Percentiles rank a stretch among this genome's conserved stretches.
Conservation (phyloP, 2,329 filamentous ascomycete species). For the Beauveria sp. region DNA sequence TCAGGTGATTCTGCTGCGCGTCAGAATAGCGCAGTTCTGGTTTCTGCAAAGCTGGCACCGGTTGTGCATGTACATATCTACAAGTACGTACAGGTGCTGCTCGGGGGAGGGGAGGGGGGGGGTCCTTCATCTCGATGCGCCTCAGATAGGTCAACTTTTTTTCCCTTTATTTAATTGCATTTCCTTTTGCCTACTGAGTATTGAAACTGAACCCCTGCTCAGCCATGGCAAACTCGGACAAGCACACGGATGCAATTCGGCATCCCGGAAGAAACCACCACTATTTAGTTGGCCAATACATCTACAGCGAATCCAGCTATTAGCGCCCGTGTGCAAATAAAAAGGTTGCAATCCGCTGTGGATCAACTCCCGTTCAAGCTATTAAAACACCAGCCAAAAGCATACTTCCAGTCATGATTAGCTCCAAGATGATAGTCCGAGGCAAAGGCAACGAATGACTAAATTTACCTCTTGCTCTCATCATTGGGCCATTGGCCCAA, state of each 20-base stretch:
- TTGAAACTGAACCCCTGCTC: not conserved
- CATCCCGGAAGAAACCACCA: not conserved
- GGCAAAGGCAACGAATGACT: too few species aligned
- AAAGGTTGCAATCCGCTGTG: conserved; percentile 3
- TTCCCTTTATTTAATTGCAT: not conserved
- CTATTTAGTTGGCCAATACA: not conserved
- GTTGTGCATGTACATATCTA: not conserved
- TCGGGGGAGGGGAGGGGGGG: not conserved
- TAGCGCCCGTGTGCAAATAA: not conserved
- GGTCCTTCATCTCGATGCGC: conserved; percentile 1
- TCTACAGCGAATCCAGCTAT: not conserved
- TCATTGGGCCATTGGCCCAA: too few species aligned
- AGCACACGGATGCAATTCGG: not conserved
- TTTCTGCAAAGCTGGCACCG: conserved; percentile 1
- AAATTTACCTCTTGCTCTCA: too few species aligned
- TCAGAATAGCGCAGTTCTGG: conserved; percentile 8
- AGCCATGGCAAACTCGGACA: too few species aligned
- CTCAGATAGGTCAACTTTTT: not conserved
- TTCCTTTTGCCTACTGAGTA: not conserved
- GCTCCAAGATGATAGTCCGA: too few species aligned
- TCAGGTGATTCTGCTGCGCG: conserved; percentile 10
- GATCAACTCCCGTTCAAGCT: not conserved
- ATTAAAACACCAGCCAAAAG: not conserved
- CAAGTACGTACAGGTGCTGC: not conserved
- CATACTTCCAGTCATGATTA: not conserved